A percentile compares a stretch with the other conserved stretches of the same genome.
Evolutionary conservation across 805 yeast genomes (phyloP).

Genomic region (Ogataea pini): DNA sequence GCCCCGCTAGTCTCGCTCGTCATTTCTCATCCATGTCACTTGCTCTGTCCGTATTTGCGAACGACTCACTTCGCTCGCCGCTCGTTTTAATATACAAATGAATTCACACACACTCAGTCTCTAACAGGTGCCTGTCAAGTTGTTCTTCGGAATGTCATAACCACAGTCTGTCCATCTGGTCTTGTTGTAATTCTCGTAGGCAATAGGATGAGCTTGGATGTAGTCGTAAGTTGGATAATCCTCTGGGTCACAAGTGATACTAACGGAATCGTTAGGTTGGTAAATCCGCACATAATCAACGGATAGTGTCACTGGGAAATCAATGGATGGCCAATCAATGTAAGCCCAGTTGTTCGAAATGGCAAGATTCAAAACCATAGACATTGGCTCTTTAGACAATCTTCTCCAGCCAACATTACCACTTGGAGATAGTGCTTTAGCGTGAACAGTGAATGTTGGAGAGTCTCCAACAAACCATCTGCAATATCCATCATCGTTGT

Average conservation of each 20-base stretch:
- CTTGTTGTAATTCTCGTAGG: conserved; percentile 66
- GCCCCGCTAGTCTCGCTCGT: too few relatives aligned
- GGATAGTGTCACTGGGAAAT: conserved; percentile 75
- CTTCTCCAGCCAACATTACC: conserved; percentile 87
- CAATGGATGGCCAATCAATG: conserved; percentile 81
- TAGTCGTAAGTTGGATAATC: conserved; percentile 86
- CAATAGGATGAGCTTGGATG: conserved; percentile 66
- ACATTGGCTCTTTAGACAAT: conserved; percentile 90
- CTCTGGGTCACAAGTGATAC: conserved; percentile 81
- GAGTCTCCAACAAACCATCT: conserved; percentile 84
- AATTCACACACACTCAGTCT: neutral
- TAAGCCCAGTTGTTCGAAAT: conserved; percentile 91
- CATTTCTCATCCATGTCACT: too few relatives aligned
- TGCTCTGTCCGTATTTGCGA: too few relatives aligned
- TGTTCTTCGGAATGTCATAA: conserved; percentile 64
- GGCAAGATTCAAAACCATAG: conserved; percentile 84
- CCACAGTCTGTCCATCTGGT: conserved; percentile 82
- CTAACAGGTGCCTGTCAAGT: conserved; percentile 45
- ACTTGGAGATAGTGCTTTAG: conserved; percentile 80
- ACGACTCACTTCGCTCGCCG: neutral
- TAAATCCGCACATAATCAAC: conserved; percentile 90
- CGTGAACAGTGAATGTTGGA: conserved; percentile 73
- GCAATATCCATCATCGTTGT: conserved; percentile 68
- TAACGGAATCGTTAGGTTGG: conserved; percentile 67
- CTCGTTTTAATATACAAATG: conserved; percentile 9